These are phyloP conservation scores for Sordariomycetes sp. DNA, from an alignment of 2,329 filamentous ascomycete species.

Conservation along the genomic window DNA sequence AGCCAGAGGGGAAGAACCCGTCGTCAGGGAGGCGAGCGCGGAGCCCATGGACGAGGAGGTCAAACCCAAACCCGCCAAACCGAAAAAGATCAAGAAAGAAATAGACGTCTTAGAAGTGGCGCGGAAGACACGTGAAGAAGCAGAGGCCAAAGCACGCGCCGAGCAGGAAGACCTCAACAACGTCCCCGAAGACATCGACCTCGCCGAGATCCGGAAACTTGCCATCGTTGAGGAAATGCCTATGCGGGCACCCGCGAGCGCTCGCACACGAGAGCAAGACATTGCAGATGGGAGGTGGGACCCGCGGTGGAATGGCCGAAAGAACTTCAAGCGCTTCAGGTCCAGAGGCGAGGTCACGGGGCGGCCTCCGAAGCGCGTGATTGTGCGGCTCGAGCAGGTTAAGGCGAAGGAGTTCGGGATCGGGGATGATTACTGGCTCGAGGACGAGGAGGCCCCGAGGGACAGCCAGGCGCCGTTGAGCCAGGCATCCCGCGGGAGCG, in stretches of 20 bases:
- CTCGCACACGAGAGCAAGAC: slow-evolving; percentile 33
- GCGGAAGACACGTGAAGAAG: slow-evolving; percentile 48
- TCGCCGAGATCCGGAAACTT: slow-evolving; percentile 61
- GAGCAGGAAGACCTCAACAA: slow-evolving; percentile 43
- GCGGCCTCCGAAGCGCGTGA: slow-evolving; percentile 36
- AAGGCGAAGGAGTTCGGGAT: slow-evolving; percentile 62
- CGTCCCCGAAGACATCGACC: slow-evolving; percentile 53
- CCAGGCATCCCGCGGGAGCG: slow-evolving; percentile 12
- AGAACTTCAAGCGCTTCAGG: slow-evolving; percentile 89
- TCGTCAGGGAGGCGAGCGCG: slow-evolving; percentile 11
- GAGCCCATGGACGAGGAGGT: slow-evolving; percentile 11
- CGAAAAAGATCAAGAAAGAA: slow-evolving; percentile 44
- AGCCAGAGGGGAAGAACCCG: slow-evolving; percentile 38
- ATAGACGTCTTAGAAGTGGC: slow-evolving; percentile 60
- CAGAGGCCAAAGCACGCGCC: slow-evolving; percentile 50
- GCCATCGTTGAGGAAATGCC: slow-evolving; percentile 71
- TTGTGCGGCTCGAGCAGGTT: slow-evolving; percentile 63
- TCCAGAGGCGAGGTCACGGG: slow-evolving; percentile 39
- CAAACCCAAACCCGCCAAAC: slow-evolving; percentile 18
- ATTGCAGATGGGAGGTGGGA: slow-evolving; percentile 60
- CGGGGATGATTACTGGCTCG: slow-evolving; percentile 67
- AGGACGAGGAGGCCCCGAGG: slow-evolving; percentile 26
- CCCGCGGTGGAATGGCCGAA: slow-evolving; percentile 81
- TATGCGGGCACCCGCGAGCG: slow-evolving; percentile 31
- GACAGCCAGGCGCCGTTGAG: slow-evolving; percentile 11